Evolutionary conservation across 176 grass and related monocot species (phyloP), one percentile per base, ranked within the genome.

Genomic region (Pharus latifolius): DNA sequence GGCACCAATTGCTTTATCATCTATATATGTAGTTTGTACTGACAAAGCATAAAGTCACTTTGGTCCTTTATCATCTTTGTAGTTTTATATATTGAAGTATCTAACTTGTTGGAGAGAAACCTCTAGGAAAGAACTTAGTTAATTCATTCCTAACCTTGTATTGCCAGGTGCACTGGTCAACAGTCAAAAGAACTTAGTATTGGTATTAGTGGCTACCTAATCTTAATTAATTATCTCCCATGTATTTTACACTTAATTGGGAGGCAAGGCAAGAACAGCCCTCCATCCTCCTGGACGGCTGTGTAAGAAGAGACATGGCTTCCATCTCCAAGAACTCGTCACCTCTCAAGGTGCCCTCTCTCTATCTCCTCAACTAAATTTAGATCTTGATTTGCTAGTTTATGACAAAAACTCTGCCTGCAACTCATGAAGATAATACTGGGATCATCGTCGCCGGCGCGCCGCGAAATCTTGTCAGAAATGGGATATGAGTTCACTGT

Each of bases 401-500:
- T n/a, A n/a, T n/a, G n/a, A n/a, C n/a, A n/a, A n/a, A n/a, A n/a
- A n/a, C n/a, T n/a, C n/a, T n/a, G n/a, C 8, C 16, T 70, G 2
- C 10, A 26, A 56, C 47, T 30, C 2, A 55, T 37, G 32, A 65
- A 96, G 92, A 34, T 96, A 40, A 88, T 91, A 33, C 69, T 91
- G 22, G 88, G 85, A 7, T 91, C 92, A 20, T 91, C 85, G 43
- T 96, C 92, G 25, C 81, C 78, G 20, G 88, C 92, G 26, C 82
- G 88, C 56, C 82, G 82, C 47, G 77, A 72, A 57, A 84, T 96
- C 69, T 38, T 96, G 51, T 61, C 71, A 2, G 82, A 87, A 25
- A 96, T 96, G 85, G 92, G 85, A 24, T 91, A 86, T 46, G 61
- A 86, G 2, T 96, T 91, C 66, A 69, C 77, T 30, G 41, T 84